Percentiles rank a stretch among this genome's conserved stretches.
phyloP scores from a whole-genome alignment of 768 basidiomycete species.

The Lactarius trivialis region DNA sequence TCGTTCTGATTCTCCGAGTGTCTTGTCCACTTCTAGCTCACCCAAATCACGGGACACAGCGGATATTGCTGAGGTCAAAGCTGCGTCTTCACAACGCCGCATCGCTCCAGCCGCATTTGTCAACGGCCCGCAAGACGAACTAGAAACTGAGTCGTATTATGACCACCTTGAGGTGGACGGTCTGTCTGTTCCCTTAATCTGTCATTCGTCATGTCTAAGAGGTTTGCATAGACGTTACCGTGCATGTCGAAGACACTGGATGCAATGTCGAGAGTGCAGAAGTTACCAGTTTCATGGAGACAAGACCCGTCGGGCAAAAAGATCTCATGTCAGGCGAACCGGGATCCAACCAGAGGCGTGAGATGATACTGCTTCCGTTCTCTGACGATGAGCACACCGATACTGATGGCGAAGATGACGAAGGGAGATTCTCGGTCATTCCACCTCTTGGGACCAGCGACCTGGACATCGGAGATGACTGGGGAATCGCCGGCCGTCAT shows the following conservation, averaged over 20 bases:
- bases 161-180: not conserved
- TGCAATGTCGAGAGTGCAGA: not conserved
- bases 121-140: not conserved
- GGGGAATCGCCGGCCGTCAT: not conserved
- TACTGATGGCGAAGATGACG: slow-evolving; percentile 16
- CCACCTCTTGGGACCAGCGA: slow-evolving; percentile 22
- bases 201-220: slow-evolving; percentile 1
- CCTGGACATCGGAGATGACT: slow-evolving; percentile 18
- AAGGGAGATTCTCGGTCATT: not conserved
- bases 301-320: not conserved
- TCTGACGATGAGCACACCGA: slow-evolving; percentile 16
- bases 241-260: not conserved
- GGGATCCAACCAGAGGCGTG: not conserved
- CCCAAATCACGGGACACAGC: not conserved
- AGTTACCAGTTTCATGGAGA: not conserved
- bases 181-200: not conserved
- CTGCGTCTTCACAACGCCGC: not conserved
- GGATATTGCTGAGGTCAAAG: not conserved
- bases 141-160: not conserved
- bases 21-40: slow-evolving; percentile 1
- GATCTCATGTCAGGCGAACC: not conserved
- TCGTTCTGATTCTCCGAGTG: slow-evolving; percentile 1
- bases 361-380: slow-evolving; percentile 1
- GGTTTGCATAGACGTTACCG: not conserved
- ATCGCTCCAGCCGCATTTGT: not conserved